These are phyloP conservation scores for Escovopsis sp. DNA, from an alignment of 2,329 filamentous ascomycete genomes.

Conservation along the genomic window DNA sequence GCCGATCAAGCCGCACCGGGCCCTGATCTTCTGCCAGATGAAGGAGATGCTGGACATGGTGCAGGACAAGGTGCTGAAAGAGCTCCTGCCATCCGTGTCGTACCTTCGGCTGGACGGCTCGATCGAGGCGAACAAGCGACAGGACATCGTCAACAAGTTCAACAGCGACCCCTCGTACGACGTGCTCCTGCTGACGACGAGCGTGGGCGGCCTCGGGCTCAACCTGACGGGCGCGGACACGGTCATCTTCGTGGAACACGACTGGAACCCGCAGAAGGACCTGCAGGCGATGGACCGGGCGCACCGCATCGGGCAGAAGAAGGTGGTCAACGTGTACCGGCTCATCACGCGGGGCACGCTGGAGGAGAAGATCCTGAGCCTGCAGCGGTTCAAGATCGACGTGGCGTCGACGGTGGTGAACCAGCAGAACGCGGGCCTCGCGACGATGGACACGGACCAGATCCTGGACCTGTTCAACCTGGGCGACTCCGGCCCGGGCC, in stretches of 20 bases:
- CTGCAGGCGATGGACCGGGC: constrained; percentile 98
- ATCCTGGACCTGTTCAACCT: constrained; percentile 94
- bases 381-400: constrained; percentile 99
- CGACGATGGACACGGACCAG: constrained; percentile 95
- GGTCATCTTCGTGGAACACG: constrained; percentile 97
- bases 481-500: constrained; percentile 56
- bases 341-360: constrained; percentile 89
- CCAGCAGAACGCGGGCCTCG: constrained; percentile 90
- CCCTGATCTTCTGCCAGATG: constrained; percentile 97
- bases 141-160: constrained; percentile 98
- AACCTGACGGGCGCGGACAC: constrained; percentile 96
- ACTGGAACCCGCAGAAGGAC: constrained; percentile 99
- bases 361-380: constrained; percentile 94
- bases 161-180: constrained; percentile 97
- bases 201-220: constrained; percentile 82
- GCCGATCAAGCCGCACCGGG: constrained; percentile 90
- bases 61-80: constrained; percentile 79
- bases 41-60: constrained; percentile 99
- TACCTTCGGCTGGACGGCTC: constrained; percentile 87
- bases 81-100: constrained; percentile 81
- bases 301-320: constrained; percentile 97
- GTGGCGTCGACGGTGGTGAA: constrained; percentile 97
- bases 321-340: constrained; percentile 97
- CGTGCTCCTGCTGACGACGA: constrained; percentile 82
- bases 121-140: constrained; percentile 82